Percentiles rank a stretch among this genome's conserved stretches.
phyloP scores from a whole-genome alignment of 2,329 filamentous ascomycete species.

The Fusarium sambucinum region DNA sequence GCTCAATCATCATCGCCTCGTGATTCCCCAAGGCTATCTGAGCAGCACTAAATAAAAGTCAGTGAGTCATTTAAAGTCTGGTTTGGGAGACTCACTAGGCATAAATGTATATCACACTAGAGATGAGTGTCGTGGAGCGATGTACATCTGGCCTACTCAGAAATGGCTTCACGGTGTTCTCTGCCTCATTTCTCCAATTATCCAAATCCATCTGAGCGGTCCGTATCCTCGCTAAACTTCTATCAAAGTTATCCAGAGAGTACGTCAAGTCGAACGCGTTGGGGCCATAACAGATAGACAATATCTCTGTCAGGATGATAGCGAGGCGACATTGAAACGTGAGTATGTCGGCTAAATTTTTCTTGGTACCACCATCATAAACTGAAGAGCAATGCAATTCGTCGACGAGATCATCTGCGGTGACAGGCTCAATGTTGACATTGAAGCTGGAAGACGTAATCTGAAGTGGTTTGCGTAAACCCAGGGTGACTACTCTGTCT shows the following conservation, averaged over 20 bases:
- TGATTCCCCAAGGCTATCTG: slow-evolving; percentile 26
- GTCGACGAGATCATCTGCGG: neutral
- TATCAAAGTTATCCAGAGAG: slow-evolving; percentile 11
- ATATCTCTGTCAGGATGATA: slow-evolving; percentile 7
- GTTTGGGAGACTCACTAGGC: slow-evolving; percentile 3
- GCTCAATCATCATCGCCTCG: slow-evolving; percentile 32
- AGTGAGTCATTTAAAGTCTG: rapidly evolving
- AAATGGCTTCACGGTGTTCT: slow-evolving; percentile 3
- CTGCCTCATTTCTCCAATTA: slow-evolving; percentile 2
- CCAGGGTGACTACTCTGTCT: slow-evolving; percentile 15
- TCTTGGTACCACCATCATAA: slow-evolving; percentile 2
- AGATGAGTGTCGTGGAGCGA: slow-evolving; percentile 20
- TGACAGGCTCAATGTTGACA: slow-evolving; percentile 1
- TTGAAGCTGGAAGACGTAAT: slow-evolving; percentile 23
- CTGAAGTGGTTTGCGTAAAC: slow-evolving; percentile 10
- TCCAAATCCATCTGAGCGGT: neutral
- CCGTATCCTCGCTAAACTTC: neutral
- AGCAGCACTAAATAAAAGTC: slow-evolving; percentile 3
- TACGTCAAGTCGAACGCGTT: slow-evolving; percentile 18
- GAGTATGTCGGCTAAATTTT: slow-evolving; percentile 2
- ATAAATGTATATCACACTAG: slow-evolving; percentile 32
- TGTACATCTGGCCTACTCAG: neutral
- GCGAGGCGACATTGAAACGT: slow-evolving; percentile 9
- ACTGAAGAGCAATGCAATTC: neutral
- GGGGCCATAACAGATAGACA: slow-evolving; percentile 14